phyloP scores from a whole-genome alignment of 306 rosid genomes.

The Casuarina equisetifolia region DNA sequence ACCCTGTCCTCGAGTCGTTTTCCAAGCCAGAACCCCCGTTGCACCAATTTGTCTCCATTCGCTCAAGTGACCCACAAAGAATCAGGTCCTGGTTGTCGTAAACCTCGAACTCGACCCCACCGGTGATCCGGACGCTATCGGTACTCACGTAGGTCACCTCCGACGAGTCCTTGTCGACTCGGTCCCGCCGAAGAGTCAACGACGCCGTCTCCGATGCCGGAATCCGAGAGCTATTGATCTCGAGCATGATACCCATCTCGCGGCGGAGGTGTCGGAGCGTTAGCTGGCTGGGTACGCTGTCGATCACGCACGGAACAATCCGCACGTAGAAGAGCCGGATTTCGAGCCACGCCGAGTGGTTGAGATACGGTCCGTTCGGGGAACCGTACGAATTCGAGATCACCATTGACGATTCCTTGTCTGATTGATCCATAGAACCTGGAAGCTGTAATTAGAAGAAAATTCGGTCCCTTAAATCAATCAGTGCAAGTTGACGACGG shows the following conservation, averaged over 20 bases:
- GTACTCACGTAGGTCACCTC: conserved; percentile 93
- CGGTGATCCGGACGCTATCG: conserved; percentile 64
- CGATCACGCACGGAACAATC: conserved; percentile 57
- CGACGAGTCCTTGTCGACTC: conserved; percentile 61
- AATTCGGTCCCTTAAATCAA: neutral
- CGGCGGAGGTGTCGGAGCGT: conserved; percentile 57
- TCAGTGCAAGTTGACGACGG: neutral
- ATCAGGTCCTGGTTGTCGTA: conserved; percentile 67
- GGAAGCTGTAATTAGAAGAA: neutral
- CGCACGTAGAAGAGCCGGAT: conserved; percentile 69
- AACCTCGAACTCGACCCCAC: conserved; percentile 76
- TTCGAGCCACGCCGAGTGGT: conserved; percentile 60
- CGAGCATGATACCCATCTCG: conserved; percentile 61
- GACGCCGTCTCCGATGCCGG: conserved; percentile 44
- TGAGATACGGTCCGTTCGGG: conserved; percentile 40
- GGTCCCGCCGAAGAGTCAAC: conserved; percentile 62
- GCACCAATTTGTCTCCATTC: conserved; percentile 59
- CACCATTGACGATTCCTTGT: conserved; percentile 36
- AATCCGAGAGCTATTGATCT: conserved; percentile 55
- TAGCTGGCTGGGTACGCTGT: conserved; percentile 60
- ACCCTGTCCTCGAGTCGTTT: conserved; percentile 46
- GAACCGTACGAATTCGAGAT: conserved; percentile 42
- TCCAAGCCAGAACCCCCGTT: conserved; percentile 44
- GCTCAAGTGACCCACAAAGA: conserved; percentile 76
- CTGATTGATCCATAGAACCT: conserved; percentile 50